Percentiles rank a stretch among this genome's conserved stretches.
Conservation (phyloP, 192 early-diverging fungal genomes). For the Mortierella antarctica region DNA sequence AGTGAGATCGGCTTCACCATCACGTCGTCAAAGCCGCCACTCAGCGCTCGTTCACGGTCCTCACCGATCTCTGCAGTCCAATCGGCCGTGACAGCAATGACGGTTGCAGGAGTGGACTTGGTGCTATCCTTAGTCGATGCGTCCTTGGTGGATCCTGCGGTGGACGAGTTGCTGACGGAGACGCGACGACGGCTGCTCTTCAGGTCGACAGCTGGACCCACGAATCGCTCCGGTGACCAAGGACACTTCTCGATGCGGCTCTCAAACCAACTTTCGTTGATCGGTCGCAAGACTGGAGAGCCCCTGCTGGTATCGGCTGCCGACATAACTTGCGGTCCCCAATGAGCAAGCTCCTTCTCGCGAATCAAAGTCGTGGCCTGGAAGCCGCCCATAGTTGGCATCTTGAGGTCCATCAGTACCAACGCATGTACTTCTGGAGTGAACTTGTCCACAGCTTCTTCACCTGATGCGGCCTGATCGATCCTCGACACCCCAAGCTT, state of each 20-base stretch:
- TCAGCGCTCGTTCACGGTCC: constrained; percentile 36
- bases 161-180: background rate
- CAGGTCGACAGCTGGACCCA: background rate
- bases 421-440: constrained; percentile 22
- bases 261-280: constrained; percentile 16
- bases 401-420: constrained; percentile 51
- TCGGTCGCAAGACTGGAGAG: background rate
- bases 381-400: constrained; percentile 46
- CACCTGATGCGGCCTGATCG: constrained; percentile 36
- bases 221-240: constrained; percentile 42
- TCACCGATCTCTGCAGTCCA: constrained; percentile 40
- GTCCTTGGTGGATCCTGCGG: background rate
- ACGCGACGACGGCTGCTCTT: constrained; percentile 5
- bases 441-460: constrained; percentile 46
- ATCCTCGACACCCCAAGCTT: constrained; percentile 34
- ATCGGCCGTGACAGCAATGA: constrained; percentile 44
- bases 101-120: constrained; percentile 16
- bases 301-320: background rate
- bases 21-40: constrained; percentile 46
- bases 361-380: constrained; percentile 36
- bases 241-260: constrained; percentile 4
- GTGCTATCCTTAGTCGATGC: background rate
- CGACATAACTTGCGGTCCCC: constrained; percentile 3
- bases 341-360: constrained; percentile 30
- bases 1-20: constrained; percentile 52